Conservation (phyloP, 2,329 filamentous ascomycete genomes). For the Chrysoporthe cubensis region DNA sequence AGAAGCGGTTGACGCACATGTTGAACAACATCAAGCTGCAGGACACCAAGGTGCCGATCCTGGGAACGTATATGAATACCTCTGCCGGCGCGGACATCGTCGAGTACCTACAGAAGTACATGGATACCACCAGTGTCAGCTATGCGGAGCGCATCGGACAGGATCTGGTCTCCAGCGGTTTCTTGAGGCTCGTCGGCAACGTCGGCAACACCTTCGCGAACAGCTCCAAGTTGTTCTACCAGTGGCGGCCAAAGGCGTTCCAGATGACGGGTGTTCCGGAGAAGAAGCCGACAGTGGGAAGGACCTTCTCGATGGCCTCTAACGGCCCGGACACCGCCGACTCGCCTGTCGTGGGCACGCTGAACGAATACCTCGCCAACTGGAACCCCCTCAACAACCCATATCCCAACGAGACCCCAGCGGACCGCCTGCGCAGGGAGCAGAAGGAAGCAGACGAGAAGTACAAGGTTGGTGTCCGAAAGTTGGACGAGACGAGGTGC, state of each 20-base stretch:
- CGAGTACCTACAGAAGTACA: slow-evolving; percentile 88
- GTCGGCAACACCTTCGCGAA: slow-evolving; percentile 96
- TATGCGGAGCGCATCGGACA: slow-evolving; percentile 95
- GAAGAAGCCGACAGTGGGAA: slow-evolving; percentile 74
- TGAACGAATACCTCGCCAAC: slow-evolving; percentile 86
- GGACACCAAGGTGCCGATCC: slow-evolving; percentile 92
- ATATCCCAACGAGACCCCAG: slow-evolving; percentile 90
- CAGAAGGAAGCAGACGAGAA: slow-evolving; percentile 88
- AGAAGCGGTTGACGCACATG: slow-evolving; percentile 87
- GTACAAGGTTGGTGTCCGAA: slow-evolving; percentile 85
- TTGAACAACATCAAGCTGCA: slow-evolving; percentile 83
- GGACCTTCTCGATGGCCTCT: slow-evolving; percentile 74
- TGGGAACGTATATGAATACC: slow-evolving; percentile 93
- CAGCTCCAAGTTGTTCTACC: slow-evolving; percentile 95
- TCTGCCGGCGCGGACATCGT: slow-evolving; percentile 91
- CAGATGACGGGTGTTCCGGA: slow-evolving; percentile 85
- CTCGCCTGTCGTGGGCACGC: slow-evolving; percentile 78
- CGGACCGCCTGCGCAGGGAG: slow-evolving; percentile 84
- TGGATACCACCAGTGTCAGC: slow-evolving; percentile 81
- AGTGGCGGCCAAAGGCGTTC: slow-evolving; percentile 94
- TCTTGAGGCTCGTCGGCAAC: slow-evolving; percentile 88
- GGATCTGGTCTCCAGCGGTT: slow-evolving; percentile 83
- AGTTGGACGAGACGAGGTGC: slow-evolving; percentile 88
- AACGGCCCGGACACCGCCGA: slow-evolving; percentile 62
- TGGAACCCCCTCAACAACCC: slow-evolving; percentile 93